Evolutionary conservation across 371 early-diverging fungal species (phyloP).

Genomic region (Mucor piriformis): DNA sequence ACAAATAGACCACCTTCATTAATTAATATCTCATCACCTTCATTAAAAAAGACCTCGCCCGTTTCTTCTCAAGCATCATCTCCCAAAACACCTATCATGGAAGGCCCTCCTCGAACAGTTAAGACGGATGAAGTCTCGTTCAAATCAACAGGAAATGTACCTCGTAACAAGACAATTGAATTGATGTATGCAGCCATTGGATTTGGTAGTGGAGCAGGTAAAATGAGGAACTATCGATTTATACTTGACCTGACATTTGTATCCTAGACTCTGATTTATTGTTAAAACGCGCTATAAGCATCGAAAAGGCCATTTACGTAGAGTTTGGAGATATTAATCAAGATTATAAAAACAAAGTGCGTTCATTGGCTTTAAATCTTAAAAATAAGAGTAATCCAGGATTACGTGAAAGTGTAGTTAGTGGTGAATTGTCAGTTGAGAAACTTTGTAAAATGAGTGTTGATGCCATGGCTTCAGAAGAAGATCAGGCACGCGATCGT

Average conservation of each 20-base stretch:
- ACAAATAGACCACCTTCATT: background rate
- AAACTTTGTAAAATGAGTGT: slow-evolving; percentile 81
- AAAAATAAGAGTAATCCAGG: slow-evolving; percentile 83
- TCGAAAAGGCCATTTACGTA: slow-evolving; percentile 71
- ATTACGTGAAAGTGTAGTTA: slow-evolving; percentile 74
- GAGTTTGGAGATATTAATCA: slow-evolving; percentile 53
- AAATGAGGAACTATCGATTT: background rate
- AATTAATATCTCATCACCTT: background rate
- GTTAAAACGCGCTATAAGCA: slow-evolving; percentile 59
- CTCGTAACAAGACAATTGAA: slow-evolving; percentile 84
- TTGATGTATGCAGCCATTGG: slow-evolving; percentile 85
- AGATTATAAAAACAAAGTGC: slow-evolving; percentile 80
- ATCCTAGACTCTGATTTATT: slow-evolving; percentile 64
- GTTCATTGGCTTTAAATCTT: slow-evolving; percentile 82
- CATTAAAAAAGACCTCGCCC: slow-evolving; percentile 9
- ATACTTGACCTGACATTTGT: background rate
- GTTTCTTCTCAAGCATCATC: slow-evolving; percentile 32
- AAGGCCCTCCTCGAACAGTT: slow-evolving; percentile 58
- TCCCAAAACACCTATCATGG: slow-evolving; percentile 37
- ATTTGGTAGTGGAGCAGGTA: slow-evolving; percentile 71
- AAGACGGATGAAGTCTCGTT: slow-evolving; percentile 65
- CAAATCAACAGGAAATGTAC: slow-evolving; percentile 64
- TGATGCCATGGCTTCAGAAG: slow-evolving; percentile 89
- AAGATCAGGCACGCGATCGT: slow-evolving; percentile 72
- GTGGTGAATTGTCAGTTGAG: slow-evolving; percentile 65